Evolutionary conservation across 352 stramenopile genomes (phyloP), one percentile per base, ranked within the genome.

Genomic region (Phytophthora litchii): DNA sequence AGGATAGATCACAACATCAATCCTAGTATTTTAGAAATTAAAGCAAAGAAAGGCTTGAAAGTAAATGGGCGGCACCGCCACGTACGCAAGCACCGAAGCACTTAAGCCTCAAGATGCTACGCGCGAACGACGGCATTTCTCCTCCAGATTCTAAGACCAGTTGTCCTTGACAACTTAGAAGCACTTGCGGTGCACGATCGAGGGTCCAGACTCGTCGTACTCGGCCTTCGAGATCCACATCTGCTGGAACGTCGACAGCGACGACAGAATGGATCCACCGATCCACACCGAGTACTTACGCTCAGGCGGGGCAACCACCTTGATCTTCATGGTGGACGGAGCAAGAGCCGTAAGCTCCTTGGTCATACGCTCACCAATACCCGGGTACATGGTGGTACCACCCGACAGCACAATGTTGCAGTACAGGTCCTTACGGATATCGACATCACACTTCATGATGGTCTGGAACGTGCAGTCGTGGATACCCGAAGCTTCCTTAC

Each of bases 181-280:
- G 78, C 92, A 98, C 78, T 98, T 98, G 67, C 94, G 86, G 79
- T 98, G 95, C 35, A 99, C 94, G 72, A 99, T 99, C 16, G 85
- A 97, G 17, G 96, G 93, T 20, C 96, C 97, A 57, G 86, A 95
- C 44, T 99, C 96, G 51, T 99, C 96, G 78, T 99, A 99, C 70
- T 99, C 96, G 37, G 90, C 78, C 86, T 98, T 99, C 23, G 88
- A 95, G 74, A 99, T 99, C 94, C 96, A 99, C 94, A 99, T 98
- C 61, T 97, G 89, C 74, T 99, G 92, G 93, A 99, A 99, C 44
- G 96, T 98, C 44, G 94, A 97, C n/a, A 99, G 80, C 67, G 92
- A 98, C 16, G 96, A 82, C 35, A 99, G 72, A 64, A 99, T 98
- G 54, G 91, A 98, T 59, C 97, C 97, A 79, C 96, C 95, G 74